Conservation (phyloP, 306 rosid genomes). For the Dalbergia oliveri region DNA sequence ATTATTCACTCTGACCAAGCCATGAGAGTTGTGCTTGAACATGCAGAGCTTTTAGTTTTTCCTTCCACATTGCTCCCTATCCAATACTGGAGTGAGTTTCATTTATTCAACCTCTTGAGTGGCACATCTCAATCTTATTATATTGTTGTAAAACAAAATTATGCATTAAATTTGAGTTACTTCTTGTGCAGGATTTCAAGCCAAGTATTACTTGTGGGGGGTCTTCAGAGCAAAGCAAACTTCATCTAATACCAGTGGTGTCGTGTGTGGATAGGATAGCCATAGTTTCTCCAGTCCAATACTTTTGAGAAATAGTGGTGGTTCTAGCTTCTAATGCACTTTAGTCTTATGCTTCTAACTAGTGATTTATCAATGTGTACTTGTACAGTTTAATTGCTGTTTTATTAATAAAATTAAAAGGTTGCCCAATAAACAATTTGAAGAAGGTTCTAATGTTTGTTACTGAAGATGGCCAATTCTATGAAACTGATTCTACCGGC, state of each 20-base stretch:
- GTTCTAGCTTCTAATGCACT: slow-evolving; percentile 8
- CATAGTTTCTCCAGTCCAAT: slow-evolving; percentile 16
- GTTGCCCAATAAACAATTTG: no score
- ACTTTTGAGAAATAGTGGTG: slow-evolving; percentile 41
- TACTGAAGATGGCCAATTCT: no score
- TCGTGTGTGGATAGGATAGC: slow-evolving; percentile 25
- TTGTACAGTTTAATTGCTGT: background rate
- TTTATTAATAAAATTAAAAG: no score
- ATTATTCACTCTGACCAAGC: slow-evolving; percentile 67
- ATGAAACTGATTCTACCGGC: no score
- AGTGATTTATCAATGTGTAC: background rate
- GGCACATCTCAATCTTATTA: slow-evolving; percentile 4
- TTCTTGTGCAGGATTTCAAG: slow-evolving; percentile 65
- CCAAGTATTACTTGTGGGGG: slow-evolving; percentile 81
- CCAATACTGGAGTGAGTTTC: slow-evolving; percentile 61
- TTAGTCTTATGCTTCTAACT: background rate
- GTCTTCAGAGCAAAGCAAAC: slow-evolving; percentile 60
- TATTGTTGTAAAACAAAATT: slow-evolving; percentile 17
- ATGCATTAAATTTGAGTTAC: background rate
- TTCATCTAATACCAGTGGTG: slow-evolving; percentile 8
- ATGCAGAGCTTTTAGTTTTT: slow-evolving; percentile 74
- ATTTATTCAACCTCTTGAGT: background rate
- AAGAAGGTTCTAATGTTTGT: no score
- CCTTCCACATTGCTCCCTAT: slow-evolving; percentile 62
- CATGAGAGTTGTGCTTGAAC: slow-evolving; percentile 55